Conservation (phyloP, 1,139 yeast genomes). For the Candida freyschussii region DNA sequence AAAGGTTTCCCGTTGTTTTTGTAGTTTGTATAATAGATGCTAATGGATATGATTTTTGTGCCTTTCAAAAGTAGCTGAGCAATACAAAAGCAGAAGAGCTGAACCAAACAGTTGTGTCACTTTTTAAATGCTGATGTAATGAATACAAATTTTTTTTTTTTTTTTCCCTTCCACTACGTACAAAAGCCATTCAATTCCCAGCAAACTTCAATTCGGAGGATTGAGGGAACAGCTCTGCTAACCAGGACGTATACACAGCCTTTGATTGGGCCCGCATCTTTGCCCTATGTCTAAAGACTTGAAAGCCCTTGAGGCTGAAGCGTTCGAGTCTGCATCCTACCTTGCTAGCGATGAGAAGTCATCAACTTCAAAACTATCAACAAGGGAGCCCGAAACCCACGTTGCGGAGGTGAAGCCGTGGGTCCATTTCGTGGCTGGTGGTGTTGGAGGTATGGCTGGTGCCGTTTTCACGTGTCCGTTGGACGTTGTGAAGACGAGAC, state of each 20-base stretch:
- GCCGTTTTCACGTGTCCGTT: constrained; percentile 91
- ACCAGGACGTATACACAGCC: too few species aligned
- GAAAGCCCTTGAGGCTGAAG: constrained; percentile 43
- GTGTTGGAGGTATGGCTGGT: constrained; percentile 97
- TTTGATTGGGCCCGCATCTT: too few species aligned
- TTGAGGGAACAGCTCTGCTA: too few species aligned
- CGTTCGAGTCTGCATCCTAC: constrained; percentile 53
- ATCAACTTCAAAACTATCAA: constrained; percentile 26
- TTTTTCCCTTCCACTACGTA: too few species aligned
- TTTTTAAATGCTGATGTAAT: too few species aligned
- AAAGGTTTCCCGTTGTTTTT: neutral
- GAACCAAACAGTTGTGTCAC: too few species aligned
- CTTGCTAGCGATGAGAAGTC: constrained; percentile 66
- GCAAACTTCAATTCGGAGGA: too few species aligned
- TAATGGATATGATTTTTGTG: neutral
- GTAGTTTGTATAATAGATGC: neutral
- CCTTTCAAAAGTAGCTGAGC: too few species aligned
- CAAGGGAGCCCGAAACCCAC: constrained; percentile 13
- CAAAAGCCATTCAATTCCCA: too few species aligned
- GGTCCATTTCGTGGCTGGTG: constrained; percentile 99
- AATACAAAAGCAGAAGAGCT: too few species aligned
- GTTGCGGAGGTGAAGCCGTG: constrained; percentile 57
- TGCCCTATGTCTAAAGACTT: constrained; percentile 3
- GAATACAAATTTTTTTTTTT: too few species aligned
- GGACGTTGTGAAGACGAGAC: constrained; percentile 92